Conservation (phyloP, 2,329 filamentous ascomycete species). For the Xylaria sp. region DNA sequence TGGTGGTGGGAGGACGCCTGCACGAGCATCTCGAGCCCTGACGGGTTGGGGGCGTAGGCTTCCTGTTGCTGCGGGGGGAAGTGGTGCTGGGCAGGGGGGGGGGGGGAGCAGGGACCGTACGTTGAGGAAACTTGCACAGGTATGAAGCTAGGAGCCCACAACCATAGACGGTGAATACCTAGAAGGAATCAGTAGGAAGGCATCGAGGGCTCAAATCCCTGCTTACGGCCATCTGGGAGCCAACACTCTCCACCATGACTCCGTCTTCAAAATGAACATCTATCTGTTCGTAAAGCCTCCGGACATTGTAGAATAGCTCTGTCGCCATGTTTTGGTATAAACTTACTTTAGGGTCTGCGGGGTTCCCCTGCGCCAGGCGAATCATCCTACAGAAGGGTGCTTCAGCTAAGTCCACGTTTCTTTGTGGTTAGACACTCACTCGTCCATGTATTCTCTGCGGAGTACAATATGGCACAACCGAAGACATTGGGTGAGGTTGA, state of each 20-base stretch:
- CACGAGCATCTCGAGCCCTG: constrained; percentile 47
- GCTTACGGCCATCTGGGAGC: constrained; percentile 55
- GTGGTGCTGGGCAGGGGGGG: constrained; percentile 25
- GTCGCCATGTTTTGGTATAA: constrained; percentile 50
- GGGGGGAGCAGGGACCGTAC: constrained; percentile 40
- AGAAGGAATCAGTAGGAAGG: constrained; percentile 10
- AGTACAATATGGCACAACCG: constrained; percentile 60
- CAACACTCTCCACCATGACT: constrained; percentile 51
- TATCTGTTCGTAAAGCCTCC: constrained; percentile 52
- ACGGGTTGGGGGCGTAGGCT: constrained; percentile 34
- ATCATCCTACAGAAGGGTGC: constrained; percentile 44
- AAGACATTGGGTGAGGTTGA: constrained; percentile 58
- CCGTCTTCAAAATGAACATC: constrained; percentile 53
- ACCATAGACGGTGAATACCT: constrained; percentile 58
- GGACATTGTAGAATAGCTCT: constrained; percentile 54
- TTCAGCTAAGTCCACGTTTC: not conserved
- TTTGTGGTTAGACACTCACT: constrained; percentile 44
- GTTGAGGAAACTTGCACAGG: constrained; percentile 52
- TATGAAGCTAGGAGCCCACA: constrained; percentile 57
- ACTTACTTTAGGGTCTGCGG: constrained; percentile 33
- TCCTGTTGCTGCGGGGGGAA: constrained; percentile 25
- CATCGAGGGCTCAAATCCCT: not conserved
- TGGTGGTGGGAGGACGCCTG: constrained; percentile 44
- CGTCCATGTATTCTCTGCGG: constrained; percentile 55
- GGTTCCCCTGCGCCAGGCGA: constrained; percentile 43